A percentile compares a stretch with the other conserved stretches of the same genome.
phyloP scores from a whole-genome alignment of 345 rosid genomes.

The Syzygium jambos region DNA sequence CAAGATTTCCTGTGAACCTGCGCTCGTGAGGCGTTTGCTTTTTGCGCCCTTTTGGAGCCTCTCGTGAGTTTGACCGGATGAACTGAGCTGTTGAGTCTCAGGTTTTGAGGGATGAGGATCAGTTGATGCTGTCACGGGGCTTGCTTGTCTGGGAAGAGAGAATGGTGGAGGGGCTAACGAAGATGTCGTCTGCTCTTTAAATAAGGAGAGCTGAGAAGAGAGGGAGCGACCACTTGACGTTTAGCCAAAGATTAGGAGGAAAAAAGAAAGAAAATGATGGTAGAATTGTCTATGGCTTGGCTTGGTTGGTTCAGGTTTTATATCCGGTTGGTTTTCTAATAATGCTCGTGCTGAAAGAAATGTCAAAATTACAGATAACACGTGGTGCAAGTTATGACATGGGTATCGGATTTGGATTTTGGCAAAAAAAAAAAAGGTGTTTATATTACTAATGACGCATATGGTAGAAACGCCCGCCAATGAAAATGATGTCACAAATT shows the following conservation, averaged over 20 bases:
- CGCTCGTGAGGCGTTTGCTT: neutral
- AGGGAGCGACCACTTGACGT: neutral
- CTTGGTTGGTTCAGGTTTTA: neutral
- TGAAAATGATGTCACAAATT: neutral
- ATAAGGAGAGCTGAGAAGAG: neutral
- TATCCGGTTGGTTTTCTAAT: neutral
- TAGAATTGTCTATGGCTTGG: neutral
- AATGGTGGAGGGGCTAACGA: neutral
- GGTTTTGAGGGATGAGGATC: neutral
- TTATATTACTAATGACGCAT: neutral
- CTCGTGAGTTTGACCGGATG: neutral
- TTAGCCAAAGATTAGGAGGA: neutral
- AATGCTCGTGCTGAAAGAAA: neutral
- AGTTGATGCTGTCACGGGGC: neutral
- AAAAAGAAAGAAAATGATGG: neutral
- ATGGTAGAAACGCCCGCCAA: neutral
- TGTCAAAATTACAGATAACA: neutral
- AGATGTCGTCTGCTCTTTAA: neutral
- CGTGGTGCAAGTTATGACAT: neutral
- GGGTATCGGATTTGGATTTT: neutral
- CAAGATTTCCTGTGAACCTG: slow-evolving; percentile 1
- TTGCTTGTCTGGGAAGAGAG: neutral
- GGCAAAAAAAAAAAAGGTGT: fast-evolving
- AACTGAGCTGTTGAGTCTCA: neutral
- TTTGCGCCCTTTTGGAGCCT: neutral